Percentiles rank a stretch among this genome's conserved stretches.
These are phyloP conservation scores for Phytopythium sindhum DNA, from an alignment of 352 stramenopile species.

Conservation along the genomic window DNA sequence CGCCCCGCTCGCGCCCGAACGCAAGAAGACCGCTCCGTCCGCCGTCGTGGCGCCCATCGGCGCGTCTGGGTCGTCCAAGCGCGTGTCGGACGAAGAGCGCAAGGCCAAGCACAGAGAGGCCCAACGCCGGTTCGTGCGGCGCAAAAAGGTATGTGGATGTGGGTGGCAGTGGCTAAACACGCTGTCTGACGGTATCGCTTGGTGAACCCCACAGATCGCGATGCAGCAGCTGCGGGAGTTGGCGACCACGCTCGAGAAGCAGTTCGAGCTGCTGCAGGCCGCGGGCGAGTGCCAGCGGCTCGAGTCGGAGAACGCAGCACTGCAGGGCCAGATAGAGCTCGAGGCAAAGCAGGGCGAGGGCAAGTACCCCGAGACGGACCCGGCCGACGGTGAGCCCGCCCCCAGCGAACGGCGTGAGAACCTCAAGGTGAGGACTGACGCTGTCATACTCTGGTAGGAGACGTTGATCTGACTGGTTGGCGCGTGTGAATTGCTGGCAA, in stretches of 20 bases:
- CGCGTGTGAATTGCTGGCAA: neutral
- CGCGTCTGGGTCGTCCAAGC: conserved; percentile 11
- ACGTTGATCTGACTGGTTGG: neutral
- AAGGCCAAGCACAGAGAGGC: conserved; percentile 53
- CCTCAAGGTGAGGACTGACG: conserved; percentile 3
- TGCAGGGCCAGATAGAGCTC: conserved; percentile 21
- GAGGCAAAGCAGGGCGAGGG: neutral
- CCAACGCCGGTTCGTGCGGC: conserved; percentile 43
- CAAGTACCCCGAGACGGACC: neutral
- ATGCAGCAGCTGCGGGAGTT: conserved; percentile 36
- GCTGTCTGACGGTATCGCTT: neutral
- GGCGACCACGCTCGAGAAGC: conserved; percentile 26
- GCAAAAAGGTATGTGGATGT: conserved; percentile 49
- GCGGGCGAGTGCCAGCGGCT: conserved; percentile 20
- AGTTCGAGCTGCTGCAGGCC: conserved; percentile 23
- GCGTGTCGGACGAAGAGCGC: conserved; percentile 44
- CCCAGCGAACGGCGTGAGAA: neutral
- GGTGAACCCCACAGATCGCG: conserved; percentile 14
- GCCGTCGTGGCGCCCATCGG: conserved; percentile 6
- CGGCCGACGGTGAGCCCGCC: neutral
- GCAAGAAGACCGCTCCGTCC: conserved; percentile 12
- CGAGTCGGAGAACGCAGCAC: conserved; percentile 16
- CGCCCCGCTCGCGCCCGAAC: conserved; percentile 11
- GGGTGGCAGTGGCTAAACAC: too few relatives aligned
- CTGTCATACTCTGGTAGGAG: neutral